Percentiles rank a stretch among this genome's conserved stretches.
phyloP scores from a whole-genome alignment of 2,329 filamentous ascomycete genomes.

The Tricladium varicosporioides region DNA sequence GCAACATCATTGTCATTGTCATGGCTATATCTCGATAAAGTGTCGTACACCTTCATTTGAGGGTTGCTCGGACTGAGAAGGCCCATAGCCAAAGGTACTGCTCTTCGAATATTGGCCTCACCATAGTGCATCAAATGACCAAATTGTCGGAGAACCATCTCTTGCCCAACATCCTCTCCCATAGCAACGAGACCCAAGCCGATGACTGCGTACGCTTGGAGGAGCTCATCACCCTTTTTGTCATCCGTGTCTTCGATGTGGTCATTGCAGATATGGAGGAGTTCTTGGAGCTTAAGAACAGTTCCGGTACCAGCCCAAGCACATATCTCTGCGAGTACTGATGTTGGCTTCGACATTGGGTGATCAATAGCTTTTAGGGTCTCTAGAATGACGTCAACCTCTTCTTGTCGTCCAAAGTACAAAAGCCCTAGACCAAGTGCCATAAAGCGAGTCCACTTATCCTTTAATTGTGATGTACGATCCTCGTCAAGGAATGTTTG shows the following conservation, averaged over 20 bases:
- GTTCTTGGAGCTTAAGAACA: slow-evolving; percentile 93
- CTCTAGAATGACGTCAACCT: slow-evolving; percentile 97
- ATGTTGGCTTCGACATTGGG: slow-evolving; percentile 94
- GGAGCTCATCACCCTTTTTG: slow-evolving; percentile 91
- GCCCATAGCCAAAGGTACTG: slow-evolving; percentile 94
- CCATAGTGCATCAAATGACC: slow-evolving; percentile 99
- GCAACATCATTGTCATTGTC: slow-evolving; percentile 98
- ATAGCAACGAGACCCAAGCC: slow-evolving; percentile 93
- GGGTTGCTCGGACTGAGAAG: slow-evolving; percentile 96
- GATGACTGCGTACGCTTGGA: slow-evolving; percentile 93
- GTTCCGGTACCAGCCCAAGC: slow-evolving; percentile 97
- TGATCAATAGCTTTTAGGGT: slow-evolving; percentile 96
- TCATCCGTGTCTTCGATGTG: slow-evolving; percentile 92
- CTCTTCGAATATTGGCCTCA: slow-evolving; percentile 93
- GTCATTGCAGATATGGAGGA: slow-evolving; percentile 97
- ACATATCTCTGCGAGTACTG: slow-evolving; percentile 91
- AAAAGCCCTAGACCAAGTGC: slow-evolving; percentile 88
- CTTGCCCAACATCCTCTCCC: slow-evolving; percentile 97
- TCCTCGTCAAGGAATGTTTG: slow-evolving; percentile 93
- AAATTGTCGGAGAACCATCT: slow-evolving; percentile 97
- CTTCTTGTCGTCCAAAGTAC: slow-evolving; percentile 95
- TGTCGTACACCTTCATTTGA: slow-evolving; percentile 99
- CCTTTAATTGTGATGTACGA: slow-evolving; percentile 82
- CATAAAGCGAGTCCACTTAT: slow-evolving; percentile 98
- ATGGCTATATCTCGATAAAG: slow-evolving; percentile 93